Conservation (phyloP, 2,329 filamentous ascomycete genomes). For the Arthrobotrys sinensis region DNA sequence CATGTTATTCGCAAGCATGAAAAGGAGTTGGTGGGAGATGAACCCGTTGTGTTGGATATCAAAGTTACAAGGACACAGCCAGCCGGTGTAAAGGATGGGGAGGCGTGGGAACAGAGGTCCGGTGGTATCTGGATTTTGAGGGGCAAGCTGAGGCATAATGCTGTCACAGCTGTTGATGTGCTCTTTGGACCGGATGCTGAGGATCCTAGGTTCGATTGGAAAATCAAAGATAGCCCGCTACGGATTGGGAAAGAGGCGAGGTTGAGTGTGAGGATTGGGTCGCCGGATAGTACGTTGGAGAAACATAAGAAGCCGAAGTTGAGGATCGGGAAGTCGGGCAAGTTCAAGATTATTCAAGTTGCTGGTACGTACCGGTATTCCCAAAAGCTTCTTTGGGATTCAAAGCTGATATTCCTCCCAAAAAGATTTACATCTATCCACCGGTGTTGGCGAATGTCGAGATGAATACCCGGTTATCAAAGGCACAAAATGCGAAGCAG, state of each 20-base stretch:
- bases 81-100: constrained; percentile 70
- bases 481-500: constrained; percentile 82
- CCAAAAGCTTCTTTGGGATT: neutral
- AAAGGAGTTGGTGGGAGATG: constrained; percentile 83
- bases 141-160: constrained; percentile 71
- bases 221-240: constrained; percentile 74
- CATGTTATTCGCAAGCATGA: constrained; percentile 88
- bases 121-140: constrained; percentile 87
- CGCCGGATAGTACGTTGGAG: constrained; percentile 68
- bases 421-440: constrained; percentile 87
- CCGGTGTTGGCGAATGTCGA: constrained; percentile 86
- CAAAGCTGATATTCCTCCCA: constrained; percentile 6
- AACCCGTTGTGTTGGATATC: constrained; percentile 81
- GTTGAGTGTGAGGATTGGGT: constrained; percentile 83
- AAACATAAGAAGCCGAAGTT: constrained; percentile 79
- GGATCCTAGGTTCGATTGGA: constrained; percentile 89
- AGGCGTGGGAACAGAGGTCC: constrained; percentile 82
- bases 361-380: constrained; percentile 68
- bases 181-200: constrained; percentile 92
- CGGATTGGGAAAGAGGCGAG: constrained; percentile 67
- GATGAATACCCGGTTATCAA: constrained; percentile 79
- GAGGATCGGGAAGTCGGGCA: constrained; percentile 87
- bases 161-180: constrained; percentile 86
- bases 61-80: constrained; percentile 82
- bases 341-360: constrained; percentile 97